Evolutionary conservation across 257 asterid species (phyloP), one percentile per base, ranked within the genome.

Genomic region (Solanum acaule): DNA sequence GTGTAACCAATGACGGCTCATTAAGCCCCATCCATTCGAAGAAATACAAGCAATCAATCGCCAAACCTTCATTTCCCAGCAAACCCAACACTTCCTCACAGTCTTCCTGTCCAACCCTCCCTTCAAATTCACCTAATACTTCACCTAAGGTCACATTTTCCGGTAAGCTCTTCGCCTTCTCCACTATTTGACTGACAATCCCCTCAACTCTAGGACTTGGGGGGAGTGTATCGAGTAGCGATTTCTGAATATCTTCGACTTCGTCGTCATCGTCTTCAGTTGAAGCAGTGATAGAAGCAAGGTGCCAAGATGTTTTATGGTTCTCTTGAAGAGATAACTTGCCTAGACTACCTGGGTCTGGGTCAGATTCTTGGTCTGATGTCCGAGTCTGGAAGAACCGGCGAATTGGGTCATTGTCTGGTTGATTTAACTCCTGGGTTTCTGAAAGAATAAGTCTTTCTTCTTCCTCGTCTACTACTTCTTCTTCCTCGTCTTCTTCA

Each of bases 11-110:
- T 86, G 92, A 90, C 61, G 94, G 96, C 90, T 95, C 98, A 23
- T 88, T 94, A 93, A 93, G 87, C 31, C 99, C 94, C 98, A 96
- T 96, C 99, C 99, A 97, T 89, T 97, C 99, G 34, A 93, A 96
- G 65, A 97, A 95, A 81, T 97, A 93, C 96, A 96, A 83, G 91
- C 98, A 94, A 18, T 87, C 86, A 89, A 90, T 92, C 73, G 89
- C 90, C 90, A 92, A 90, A 31, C 94, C 96, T 85, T 94, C 94
- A 70, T 92, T 93, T 18, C 93, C 96, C 92, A 97, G 77, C 70
- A 87, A 87, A 76, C 85, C 92, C 95, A 96, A 68, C 59, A 95
- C 98, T 89, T 95, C 95, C 89, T 93, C 90, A 84, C 98, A 92
- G 85, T 95, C 98, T 88, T 83, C 93, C 85, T 85, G 92, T 84